phyloP scores from a whole-genome alignment of 306 rosid genomes.

The Quercus rubra region DNA sequence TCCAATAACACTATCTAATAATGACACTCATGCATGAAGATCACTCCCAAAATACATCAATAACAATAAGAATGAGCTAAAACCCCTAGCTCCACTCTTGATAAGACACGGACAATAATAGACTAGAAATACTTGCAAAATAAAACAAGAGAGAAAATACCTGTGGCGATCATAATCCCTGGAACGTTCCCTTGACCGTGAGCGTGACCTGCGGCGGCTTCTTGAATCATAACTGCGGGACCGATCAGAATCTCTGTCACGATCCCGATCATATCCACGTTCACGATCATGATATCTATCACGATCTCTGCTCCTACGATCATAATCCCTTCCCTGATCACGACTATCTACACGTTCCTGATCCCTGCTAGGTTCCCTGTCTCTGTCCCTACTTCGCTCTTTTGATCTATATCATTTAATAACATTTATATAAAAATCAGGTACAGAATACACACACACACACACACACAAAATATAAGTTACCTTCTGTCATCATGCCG shows the following conservation, averaged over 20 bases:
- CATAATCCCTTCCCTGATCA: slow-evolving; percentile 70
- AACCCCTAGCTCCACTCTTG: not conserved
- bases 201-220: slow-evolving; percentile 79
- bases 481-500: slow-evolving; percentile 81
- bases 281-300: slow-evolving; percentile 84
- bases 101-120: not conserved
- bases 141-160: slow-evolving; percentile 26
- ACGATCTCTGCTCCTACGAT: slow-evolving; percentile 83
- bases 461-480: not conserved
- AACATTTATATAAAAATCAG: not conserved
- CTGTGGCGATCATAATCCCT: slow-evolving; percentile 92
- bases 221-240: slow-evolving; percentile 69
- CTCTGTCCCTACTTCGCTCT: slow-evolving; percentile 79
- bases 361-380: slow-evolving; percentile 77
- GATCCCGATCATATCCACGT: slow-evolving; percentile 70
- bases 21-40: not conserved
- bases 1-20: not conserved
- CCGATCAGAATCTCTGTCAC: slow-evolving; percentile 63
- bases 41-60: not conserved
- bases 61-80: not conserved
- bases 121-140: not conserved
- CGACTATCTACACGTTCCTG: slow-evolving; percentile 66
- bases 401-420: slow-evolving; percentile 45
- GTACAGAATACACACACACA: not conserved
- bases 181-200: slow-evolving; percentile 73